phyloP scores from a whole-genome alignment of 352 stramenopile species.

The Achlya hypogyna region DNA sequence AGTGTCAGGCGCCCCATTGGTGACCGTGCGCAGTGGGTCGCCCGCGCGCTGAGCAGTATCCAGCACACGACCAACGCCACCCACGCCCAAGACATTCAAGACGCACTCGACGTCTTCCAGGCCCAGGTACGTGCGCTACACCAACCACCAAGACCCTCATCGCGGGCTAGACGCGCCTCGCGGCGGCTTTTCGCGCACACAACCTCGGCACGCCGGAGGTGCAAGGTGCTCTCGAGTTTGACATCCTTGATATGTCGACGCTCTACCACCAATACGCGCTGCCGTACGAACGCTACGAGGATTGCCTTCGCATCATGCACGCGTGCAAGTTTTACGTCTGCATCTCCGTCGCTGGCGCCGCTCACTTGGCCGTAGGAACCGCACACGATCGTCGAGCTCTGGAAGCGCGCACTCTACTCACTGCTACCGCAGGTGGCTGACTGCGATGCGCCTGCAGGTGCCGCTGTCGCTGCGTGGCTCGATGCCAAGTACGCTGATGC shows the following conservation, averaged over 20 bases:
- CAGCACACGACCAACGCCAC: neutral
- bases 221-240: neutral
- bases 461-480: neutral
- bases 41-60: slow-evolving; percentile 8
- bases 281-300: slow-evolving; percentile 7
- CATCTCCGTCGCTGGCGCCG: neutral
- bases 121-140: neutral
- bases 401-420: slow-evolving; percentile 10
- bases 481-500: neutral
- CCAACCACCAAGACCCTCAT: neutral
- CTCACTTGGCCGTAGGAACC: slow-evolving; percentile 4
- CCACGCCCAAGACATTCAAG: slow-evolving; percentile 10
- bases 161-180: slow-evolving; percentile 5
- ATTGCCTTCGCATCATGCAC: slow-evolving; percentile 19
- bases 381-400: neutral
- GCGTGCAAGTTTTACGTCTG: slow-evolving; percentile 5
- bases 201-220: neutral
- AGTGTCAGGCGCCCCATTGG: neutral
- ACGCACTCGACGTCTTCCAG: slow-evolving; percentile 15
- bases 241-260: slow-evolving; percentile 20
- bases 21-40: slow-evolving; percentile 1
- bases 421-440: neutral
- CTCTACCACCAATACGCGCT: slow-evolving; percentile 18
- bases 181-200: neutral
- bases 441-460: neutral